phyloP scores from a whole-genome alignment of 208 protist species.

The Trypanosoma conorhini region DNA sequence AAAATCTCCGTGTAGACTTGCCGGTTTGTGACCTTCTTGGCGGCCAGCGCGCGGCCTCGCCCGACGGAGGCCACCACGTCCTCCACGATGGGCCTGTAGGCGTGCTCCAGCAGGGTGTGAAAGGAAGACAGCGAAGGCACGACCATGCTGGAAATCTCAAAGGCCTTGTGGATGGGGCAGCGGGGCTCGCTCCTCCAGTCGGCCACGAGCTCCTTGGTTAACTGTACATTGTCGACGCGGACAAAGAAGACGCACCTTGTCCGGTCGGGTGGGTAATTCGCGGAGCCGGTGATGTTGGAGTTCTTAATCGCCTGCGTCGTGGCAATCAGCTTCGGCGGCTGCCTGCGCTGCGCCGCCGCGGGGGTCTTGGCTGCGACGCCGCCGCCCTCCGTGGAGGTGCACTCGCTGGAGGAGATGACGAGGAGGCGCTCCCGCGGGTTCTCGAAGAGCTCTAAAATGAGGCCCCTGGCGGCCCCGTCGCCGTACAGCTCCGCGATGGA shows the following conservation, averaged over 20 bases:
- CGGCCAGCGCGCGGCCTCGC: conserved; percentile 24
- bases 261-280: conserved; percentile 64
- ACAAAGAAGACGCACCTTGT: conserved; percentile 88
- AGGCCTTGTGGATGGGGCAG: conserved; percentile 70
- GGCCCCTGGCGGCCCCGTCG: conserved; percentile 33
- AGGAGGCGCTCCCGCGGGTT: conserved; percentile 52
- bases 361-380: background rate
- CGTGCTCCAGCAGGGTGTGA: conserved; percentile 70
- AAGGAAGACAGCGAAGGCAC: conserved; percentile 85
- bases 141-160: conserved; percentile 77
- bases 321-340: conserved; percentile 48
- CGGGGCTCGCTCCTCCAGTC: conserved; percentile 62
- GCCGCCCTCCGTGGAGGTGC: conserved; percentile 33
- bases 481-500: conserved; percentile 59
- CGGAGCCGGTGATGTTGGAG: conserved; percentile 83
- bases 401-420: conserved; percentile 60
- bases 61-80: conserved; percentile 52
- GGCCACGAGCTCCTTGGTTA: conserved; percentile 57
- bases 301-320: conserved; percentile 67
- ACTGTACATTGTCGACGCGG: conserved; percentile 50
- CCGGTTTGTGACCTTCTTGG: conserved; percentile 42
- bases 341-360: conserved; percentile 3
- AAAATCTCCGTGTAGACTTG: conserved; percentile 87
- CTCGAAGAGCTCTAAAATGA: conserved; percentile 63
- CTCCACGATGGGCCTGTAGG: conserved; percentile 79